Base-by-base conservation (phyloP, 1,284 basidiomycete species). In the Athelia psychrophila region DNA sequence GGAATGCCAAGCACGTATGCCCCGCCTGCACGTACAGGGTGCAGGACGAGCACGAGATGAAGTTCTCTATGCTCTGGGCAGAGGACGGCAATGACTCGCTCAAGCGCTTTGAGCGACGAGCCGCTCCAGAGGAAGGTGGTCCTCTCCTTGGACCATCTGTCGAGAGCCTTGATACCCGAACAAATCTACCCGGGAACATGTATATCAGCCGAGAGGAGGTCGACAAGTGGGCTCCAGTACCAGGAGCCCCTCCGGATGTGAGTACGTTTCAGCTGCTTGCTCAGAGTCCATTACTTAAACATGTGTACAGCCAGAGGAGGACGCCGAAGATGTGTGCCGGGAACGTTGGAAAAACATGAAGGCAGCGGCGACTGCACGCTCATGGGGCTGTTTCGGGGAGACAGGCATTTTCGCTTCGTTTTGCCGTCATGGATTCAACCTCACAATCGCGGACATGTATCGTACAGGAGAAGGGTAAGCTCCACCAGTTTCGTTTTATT, bases 361-460 rank as follows among this genome's bases (percentile, higher is more conserved):
- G 2, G 51, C 58, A 3, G 60, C 58, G 27, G 27, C 9, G 9
- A 53, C 15, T 49, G 47, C 0, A 44, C 58, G 23, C 55, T 51
- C 19, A 56, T 60, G 55, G 61, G 60, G 60, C 57, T 3, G 48
- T 60, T 61, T 57, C 24, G 51, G 60, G 13, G 55, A 58, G 44
- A 59, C 58, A 0, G 58, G 59, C 2, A 42, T 58, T 6, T 60
- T 63, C 25, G 20, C 58, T 1, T 32, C 33, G 6, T 33, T 58
- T 3, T 62, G 59, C 51, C 48, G 57, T 2, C 58, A 63, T 30
- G 55, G 60, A 9, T 56, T 60, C 33, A 52, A 55, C 1, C 40
- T 64, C 4, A 12, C 55, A 5, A 30, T 57, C 16, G 52, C 49
- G 0, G 59, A 64, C 42, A 64, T 64, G 62, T 51, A 61, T 0